These are phyloP conservation scores for Avena atlantica DNA, from an alignment of 176 grass and related monocot species.

Conservation along the genomic window DNA sequence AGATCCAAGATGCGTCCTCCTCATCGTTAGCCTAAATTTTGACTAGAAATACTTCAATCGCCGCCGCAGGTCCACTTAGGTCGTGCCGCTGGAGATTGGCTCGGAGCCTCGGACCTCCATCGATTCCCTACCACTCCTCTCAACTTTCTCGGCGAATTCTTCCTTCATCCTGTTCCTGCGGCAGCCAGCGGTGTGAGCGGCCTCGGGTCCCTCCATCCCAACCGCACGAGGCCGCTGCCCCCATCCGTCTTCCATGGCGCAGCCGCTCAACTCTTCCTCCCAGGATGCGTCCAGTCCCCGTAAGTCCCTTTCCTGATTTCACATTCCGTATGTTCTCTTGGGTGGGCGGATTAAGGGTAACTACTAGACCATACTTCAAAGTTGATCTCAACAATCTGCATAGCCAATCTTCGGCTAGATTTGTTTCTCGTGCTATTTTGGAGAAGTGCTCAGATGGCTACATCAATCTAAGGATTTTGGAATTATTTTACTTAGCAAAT, in stretches of 20 bases:
- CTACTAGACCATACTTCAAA: background rate
- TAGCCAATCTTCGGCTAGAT: slow-evolving; percentile 8
- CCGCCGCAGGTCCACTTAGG: no score
- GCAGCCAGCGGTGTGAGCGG: background rate
- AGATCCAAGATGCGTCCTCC: no score
- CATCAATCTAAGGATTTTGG: background rate
- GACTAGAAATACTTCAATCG: no score
- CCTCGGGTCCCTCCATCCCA: background rate
- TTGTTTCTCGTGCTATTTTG: background rate
- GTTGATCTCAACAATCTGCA: background rate
- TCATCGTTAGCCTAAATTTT: no score
- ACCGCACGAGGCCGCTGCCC: background rate
- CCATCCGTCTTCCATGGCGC: slow-evolving; percentile 23
- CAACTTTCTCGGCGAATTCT: slow-evolving; percentile 24
- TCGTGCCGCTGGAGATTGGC: no score
- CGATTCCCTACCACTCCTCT: background rate
- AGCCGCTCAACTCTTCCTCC: slow-evolving; percentile 23
- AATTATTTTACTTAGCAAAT: slow-evolving; percentile 2
- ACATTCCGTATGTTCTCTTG: background rate
- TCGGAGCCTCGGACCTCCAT: background rate
- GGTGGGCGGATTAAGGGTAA: background rate
- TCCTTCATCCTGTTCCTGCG: background rate
- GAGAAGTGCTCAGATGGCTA: background rate
- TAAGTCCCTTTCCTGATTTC: slow-evolving; percentile 33
- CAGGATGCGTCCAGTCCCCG: background rate